These are phyloP conservation scores for Chaetomium sp. DNA, from an alignment of 2,329 filamentous ascomycete genomes.

Conservation along the genomic window DNA sequence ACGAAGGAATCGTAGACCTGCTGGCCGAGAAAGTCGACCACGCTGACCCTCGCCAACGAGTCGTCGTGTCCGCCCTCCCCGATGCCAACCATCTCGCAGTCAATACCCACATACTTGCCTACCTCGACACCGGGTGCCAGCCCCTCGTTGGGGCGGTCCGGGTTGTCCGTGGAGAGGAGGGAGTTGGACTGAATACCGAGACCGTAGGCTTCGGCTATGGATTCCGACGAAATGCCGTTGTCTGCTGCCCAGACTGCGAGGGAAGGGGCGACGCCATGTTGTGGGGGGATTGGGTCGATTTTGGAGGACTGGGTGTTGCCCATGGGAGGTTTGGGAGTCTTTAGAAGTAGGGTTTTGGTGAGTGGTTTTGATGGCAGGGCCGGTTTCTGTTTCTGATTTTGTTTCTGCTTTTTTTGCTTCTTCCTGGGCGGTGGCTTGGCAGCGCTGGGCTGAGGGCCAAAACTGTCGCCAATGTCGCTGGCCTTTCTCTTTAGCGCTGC, in stretches of 20 bases:
- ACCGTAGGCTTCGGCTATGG: constrained; percentile 64
- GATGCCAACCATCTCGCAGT: constrained; percentile 98
- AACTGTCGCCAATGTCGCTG: constrained; percentile 38
- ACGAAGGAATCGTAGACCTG: constrained; percentile 96
- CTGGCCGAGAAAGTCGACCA: constrained; percentile 91
- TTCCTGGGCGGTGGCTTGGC: constrained; percentile 15
- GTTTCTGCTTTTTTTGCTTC: constrained; percentile 15
- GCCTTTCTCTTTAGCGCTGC: constrained; percentile 46
- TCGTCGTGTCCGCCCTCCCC: constrained; percentile 70
- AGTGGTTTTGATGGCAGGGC: not conserved
- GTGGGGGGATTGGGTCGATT: constrained; percentile 40
- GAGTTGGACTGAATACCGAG: constrained; percentile 55
- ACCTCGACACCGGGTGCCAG: constrained; percentile 64
- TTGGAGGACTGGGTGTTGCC: constrained; percentile 52
- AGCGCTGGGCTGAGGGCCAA: not conserved
- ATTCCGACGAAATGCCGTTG: constrained; percentile 61
- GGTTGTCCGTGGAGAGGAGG: constrained; percentile 48
- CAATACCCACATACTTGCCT: constrained; percentile 89
- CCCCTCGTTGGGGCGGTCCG: constrained; percentile 65
- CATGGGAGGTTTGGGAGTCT: constrained; percentile 20
- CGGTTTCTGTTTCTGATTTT: not conserved
- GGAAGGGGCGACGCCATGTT: constrained; percentile 52
- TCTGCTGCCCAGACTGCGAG: constrained; percentile 63
- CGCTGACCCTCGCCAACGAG: constrained; percentile 79
- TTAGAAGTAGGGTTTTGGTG: not conserved